A percentile compares a stretch with the other conserved stretches of the same genome.
Conservation (phyloP, 306 rosid genomes). For the Begonia peltatifolia region DNA sequence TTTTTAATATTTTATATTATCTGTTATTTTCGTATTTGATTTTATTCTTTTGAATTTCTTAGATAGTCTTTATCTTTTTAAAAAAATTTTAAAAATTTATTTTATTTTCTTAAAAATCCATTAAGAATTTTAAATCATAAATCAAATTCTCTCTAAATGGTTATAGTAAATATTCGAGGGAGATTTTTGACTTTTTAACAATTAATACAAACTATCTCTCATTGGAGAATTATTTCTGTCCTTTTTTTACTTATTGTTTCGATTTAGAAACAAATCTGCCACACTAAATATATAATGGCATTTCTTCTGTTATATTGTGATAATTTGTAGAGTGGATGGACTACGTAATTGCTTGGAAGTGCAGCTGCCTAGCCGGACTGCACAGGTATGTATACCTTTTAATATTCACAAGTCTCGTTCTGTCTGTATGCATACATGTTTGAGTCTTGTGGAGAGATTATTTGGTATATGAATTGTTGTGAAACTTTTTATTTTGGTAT, state of each 20-base stretch:
- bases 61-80: slow-evolving; percentile 1
- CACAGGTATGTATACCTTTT: slow-evolving; percentile 51
- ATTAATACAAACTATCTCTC: neutral
- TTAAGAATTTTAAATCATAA: too few species aligned
- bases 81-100: too few species aligned
- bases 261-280: neutral
- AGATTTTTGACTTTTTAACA: neutral
- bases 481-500: slow-evolving; percentile 5
- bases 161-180: too few species aligned
- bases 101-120: slow-evolving; percentile 7
- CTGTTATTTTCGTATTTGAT: too few species aligned
- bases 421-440: neutral
- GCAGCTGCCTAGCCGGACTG: slow-evolving; percentile 64
- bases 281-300: too few species aligned
- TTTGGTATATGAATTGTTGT: neutral
- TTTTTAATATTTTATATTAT: too few species aligned
- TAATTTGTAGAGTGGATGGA: slow-evolving; percentile 52
- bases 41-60: too few species aligned
- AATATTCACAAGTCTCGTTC: neutral
- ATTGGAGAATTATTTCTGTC: neutral
- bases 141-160: too few species aligned
- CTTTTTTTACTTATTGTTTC: neutral
- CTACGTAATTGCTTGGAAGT: slow-evolving; percentile 67
- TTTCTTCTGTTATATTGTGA: slow-evolving; percentile 1
- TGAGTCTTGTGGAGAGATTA: neutral